These are phyloP conservation scores for Capsella rubella DNA, from an alignment of 441 rosid species.

Conservation along the genomic window DNA sequence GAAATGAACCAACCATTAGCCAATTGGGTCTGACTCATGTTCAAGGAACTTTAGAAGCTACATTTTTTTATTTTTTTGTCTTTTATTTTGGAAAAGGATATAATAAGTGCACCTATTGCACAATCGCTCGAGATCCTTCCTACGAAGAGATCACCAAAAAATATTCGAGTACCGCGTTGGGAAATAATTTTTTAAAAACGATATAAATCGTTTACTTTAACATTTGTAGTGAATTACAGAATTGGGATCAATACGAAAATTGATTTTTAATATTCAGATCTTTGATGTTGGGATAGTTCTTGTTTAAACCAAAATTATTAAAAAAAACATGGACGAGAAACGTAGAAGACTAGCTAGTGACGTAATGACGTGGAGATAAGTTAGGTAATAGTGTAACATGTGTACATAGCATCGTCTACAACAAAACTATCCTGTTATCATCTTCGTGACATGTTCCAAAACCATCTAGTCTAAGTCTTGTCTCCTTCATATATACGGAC, in stretches of 20 bases:
- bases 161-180: neutral
- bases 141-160: neutral
- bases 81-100: neutral
- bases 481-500: conserved; percentile 24
- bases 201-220: neutral
- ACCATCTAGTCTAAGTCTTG: conserved; percentile 34
- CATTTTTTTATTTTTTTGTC: neutral
- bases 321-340: conserved; percentile 19
- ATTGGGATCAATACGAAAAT: conserved; percentile 6
- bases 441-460: conserved; percentile 27
- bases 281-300: neutral
- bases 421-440: conserved; percentile 32
- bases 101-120: conserved; percentile 24
- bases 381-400: conserved; percentile 37
- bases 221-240: neutral
- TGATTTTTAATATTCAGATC: neutral
- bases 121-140: neutral
- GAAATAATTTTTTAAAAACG: neutral
- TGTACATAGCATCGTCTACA: conserved; percentile 24
- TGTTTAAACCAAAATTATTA: neutral
- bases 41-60: conserved; percentile 29
- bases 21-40: conserved; percentile 46
- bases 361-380: conserved; percentile 34
- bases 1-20: conserved; percentile 33
- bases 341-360: conserved; percentile 11